These are phyloP conservation scores for Allantophomopsis cytisporea DNA, from an alignment of 2,329 filamentous ascomycete genomes.

Conservation along the genomic window DNA sequence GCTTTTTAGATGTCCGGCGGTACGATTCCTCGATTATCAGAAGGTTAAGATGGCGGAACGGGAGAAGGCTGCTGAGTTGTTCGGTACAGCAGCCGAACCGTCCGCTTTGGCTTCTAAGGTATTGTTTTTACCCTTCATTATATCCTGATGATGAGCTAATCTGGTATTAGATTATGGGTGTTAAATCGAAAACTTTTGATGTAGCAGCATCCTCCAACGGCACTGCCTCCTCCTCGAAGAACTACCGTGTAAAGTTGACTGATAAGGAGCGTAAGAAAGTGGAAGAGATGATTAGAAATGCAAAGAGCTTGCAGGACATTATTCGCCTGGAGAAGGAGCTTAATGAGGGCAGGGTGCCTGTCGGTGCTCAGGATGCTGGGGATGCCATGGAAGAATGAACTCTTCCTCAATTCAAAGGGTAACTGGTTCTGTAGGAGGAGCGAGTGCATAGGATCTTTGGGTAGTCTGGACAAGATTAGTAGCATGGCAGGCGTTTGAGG, in stretches of 20 bases:
- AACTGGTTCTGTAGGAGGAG: background rate
- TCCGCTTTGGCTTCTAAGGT: constrained; percentile 67
- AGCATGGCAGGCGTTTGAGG: no score
- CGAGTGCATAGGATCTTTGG: no score
- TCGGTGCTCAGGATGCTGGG: constrained; percentile 41
- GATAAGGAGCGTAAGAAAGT: constrained; percentile 78
- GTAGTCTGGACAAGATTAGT: no score
- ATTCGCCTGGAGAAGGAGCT: constrained; percentile 81
- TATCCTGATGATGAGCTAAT: background rate
- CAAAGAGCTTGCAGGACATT: constrained; percentile 83
- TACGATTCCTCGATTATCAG: constrained; percentile 84
- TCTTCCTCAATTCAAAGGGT: background rate
- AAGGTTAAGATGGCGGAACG: constrained; percentile 86
- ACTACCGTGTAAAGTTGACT: constrained; percentile 72
- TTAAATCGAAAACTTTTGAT: constrained; percentile 68
- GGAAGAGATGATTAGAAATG: constrained; percentile 76
- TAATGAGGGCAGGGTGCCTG: constrained; percentile 75
- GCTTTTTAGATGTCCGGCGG: constrained; percentile 70
- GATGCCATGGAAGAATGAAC: constrained; percentile 47
- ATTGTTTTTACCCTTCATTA: constrained; percentile 1
- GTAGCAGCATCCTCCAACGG: constrained; percentile 32
- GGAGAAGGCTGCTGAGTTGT: constrained; percentile 61
- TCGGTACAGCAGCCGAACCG: constrained; percentile 67
- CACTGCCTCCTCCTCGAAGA: constrained; percentile 38
- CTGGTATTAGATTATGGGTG: constrained; percentile 54